Percentiles rank a stretch among this genome's conserved stretches.
phyloP scores from a whole-genome alignment of 2,329 filamentous ascomycete genomes.

The Cladosporium sphaerospermum region DNA sequence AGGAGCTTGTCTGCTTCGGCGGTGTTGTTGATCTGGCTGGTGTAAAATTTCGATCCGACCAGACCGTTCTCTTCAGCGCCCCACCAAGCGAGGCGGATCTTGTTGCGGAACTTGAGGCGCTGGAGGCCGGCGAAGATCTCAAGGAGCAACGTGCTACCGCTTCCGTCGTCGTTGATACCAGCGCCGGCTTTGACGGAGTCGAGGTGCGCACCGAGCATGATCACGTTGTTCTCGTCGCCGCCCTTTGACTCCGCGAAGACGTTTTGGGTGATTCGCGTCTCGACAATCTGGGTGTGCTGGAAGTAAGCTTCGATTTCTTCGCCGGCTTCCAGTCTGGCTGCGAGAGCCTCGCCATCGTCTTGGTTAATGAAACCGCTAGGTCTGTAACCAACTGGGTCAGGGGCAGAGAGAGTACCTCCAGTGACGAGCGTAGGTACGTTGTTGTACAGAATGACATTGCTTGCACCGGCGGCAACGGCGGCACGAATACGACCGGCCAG shows the following conservation, averaged over 20 bases:
- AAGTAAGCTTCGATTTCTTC: slow-evolving; percentile 33
- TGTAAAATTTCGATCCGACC: slow-evolving; percentile 35
- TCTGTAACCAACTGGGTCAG: slow-evolving; percentile 47
- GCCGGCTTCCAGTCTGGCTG: slow-evolving; percentile 44
- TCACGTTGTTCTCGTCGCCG: slow-evolving; percentile 30
- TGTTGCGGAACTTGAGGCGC: slow-evolving; percentile 47
- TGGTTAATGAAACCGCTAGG: slow-evolving; percentile 62
- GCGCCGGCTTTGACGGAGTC: slow-evolving; percentile 34
- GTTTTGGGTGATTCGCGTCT: slow-evolving; percentile 41
- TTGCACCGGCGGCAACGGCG: slow-evolving; percentile 62
- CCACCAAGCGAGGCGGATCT: slow-evolving; percentile 36
- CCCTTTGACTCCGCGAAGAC: slow-evolving; percentile 33
- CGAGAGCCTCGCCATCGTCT: slow-evolving; percentile 50
- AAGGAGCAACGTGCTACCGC: slow-evolving; percentile 31
- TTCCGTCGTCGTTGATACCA: slow-evolving; percentile 38
- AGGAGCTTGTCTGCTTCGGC: slow-evolving; percentile 29
- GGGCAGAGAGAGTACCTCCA: slow-evolving; percentile 32
- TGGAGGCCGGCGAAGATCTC: slow-evolving; percentile 33
- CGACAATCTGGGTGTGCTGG: slow-evolving; percentile 37
- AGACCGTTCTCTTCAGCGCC: slow-evolving; percentile 33
- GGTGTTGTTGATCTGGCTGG: slow-evolving; percentile 30
- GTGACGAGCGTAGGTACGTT: slow-evolving; percentile 49
- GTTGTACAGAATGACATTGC: slow-evolving; percentile 68
- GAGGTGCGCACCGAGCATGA: slow-evolving; percentile 33
- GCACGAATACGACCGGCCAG: slow-evolving; percentile 65